Conservation (phyloP, 106 monocot genomes). For the Dendrobium huoshanense region DNA sequence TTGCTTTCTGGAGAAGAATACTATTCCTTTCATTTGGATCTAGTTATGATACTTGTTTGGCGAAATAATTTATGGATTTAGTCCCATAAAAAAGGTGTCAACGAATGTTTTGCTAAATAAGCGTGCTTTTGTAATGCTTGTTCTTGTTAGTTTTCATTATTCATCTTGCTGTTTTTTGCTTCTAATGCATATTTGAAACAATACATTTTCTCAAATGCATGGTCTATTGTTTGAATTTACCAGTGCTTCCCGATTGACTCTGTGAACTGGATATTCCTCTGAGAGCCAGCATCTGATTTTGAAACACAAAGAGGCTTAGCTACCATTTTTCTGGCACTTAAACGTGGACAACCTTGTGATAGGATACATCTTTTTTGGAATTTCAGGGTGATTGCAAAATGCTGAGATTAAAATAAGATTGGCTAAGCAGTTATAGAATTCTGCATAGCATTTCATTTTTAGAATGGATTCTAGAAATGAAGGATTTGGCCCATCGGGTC, state of each 20-base stretch:
- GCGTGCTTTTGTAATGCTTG: neutral
- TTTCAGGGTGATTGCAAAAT: neutral
- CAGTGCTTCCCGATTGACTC: neutral
- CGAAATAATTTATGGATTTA: neutral
- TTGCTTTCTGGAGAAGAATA: neutral
- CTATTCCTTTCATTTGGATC: neutral
- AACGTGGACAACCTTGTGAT: neutral
- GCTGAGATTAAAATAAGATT: neutral
- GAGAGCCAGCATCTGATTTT: neutral
- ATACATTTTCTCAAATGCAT: neutral
- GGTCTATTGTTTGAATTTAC: conserved; percentile 2
- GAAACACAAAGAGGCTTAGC: neutral
- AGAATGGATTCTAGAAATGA: conserved; percentile 39
- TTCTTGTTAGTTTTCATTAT: neutral
- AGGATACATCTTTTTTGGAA: neutral
- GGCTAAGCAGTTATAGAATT: neutral
- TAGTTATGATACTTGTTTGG: neutral
- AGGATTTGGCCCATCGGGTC: conserved; percentile 30
- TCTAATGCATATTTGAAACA: neutral
- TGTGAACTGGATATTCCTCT: neutral
- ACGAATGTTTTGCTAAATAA: neutral
- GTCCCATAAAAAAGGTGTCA: neutral
- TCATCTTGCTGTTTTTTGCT: neutral
- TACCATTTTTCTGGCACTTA: neutral
- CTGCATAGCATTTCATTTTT: neutral